Base-by-base conservation (phyloP, 2,329 filamentous ascomycete species). In the Xylaria arbuscula region DNA sequence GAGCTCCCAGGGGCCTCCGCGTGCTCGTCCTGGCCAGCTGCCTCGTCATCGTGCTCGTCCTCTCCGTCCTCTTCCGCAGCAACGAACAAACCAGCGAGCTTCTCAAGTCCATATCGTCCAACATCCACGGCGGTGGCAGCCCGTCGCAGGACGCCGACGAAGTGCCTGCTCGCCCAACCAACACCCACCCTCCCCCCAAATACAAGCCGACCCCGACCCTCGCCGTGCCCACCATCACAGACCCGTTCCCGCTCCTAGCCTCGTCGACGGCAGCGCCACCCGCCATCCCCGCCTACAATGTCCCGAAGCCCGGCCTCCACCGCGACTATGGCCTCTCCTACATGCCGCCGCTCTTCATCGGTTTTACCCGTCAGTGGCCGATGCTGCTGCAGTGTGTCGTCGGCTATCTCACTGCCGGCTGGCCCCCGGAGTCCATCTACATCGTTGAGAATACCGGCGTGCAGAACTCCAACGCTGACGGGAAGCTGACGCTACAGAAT, bases 361-460 rank as follows among this genome's bases (percentile, higher is more conserved):
- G 83, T 6, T 86, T 85, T 73, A 84, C 83, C 0, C 76, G 82
- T n/a, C 84, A 84, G 72, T 83, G 80, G 79, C 77, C 78, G 15
- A 78, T 86, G 68, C 78, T 86, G 7, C 78, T 83, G 65, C 84
- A 86, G 74, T 80, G 80, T 2, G 78, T 85, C 1, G 76, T 84
- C 5, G 76, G 77, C n/a, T 85, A 85, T 68, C 79, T 86, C 51
- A 81, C 83, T 0, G 81, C 81, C 15, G 84, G 84, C 56, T 86
- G 83, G 83, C 84, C 83, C 11, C 77, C 81, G 3, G 77, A 78
- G 45, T 81, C 84, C 59, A 85, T 86, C 62, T 82, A 83, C 62
- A 78, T 86, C 1, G 77, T 86, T 13, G 84, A 86, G 70, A 86
- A 86, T 68, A 85, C 80, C 0, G 83, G 83, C 13, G 81, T 82